These are phyloP conservation scores for Tubosaeta brunneosetosa DNA, from an alignment of 768 basidiomycete genomes.

Conservation along the genomic window DNA sequence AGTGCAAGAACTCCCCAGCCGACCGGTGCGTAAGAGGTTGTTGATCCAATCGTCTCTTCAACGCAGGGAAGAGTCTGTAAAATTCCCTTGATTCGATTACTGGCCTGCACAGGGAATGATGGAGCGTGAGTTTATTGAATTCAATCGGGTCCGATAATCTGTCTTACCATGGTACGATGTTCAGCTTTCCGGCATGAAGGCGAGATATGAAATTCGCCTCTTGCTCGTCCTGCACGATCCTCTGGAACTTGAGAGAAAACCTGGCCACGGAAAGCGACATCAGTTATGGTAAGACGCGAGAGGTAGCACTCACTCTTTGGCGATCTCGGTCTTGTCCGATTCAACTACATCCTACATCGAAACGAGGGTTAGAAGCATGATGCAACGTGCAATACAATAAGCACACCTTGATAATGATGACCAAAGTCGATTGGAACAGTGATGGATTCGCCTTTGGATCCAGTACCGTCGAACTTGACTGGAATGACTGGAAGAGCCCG, in stretches of 20 bases:
- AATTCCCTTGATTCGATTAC: slow-evolving; percentile 34
- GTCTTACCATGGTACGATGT: slow-evolving; percentile 53
- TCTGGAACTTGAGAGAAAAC: slow-evolving; percentile 53
- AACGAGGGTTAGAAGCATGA: neutral
- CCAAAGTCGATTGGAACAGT: no score
- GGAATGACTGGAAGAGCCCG: no score
- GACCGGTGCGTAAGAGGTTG: slow-evolving; percentile 45
- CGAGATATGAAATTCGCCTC: slow-evolving; percentile 58
- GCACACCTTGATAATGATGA: slow-evolving; percentile 7
- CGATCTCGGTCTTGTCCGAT: slow-evolving; percentile 42
- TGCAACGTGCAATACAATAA: slow-evolving; percentile 17
- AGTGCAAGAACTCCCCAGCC: slow-evolving; percentile 44
- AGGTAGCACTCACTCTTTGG: slow-evolving; percentile 31
- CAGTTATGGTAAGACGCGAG: neutral
- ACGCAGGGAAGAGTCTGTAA: slow-evolving; percentile 45
- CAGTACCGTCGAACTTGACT: no score
- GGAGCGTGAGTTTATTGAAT: neutral
- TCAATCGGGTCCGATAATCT: neutral
- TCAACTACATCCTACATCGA: slow-evolving; percentile 56
- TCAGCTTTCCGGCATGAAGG: slow-evolving; percentile 50
- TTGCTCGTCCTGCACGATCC: slow-evolving; percentile 59
- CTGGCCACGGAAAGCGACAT: slow-evolving; percentile 22
- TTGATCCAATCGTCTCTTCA: slow-evolving; percentile 46
- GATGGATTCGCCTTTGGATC: no score
- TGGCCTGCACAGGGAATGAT: slow-evolving; percentile 55